phyloP scores from a whole-genome alignment of 179 eudicot genomes.

The Corrigiola litoralis region DNA sequence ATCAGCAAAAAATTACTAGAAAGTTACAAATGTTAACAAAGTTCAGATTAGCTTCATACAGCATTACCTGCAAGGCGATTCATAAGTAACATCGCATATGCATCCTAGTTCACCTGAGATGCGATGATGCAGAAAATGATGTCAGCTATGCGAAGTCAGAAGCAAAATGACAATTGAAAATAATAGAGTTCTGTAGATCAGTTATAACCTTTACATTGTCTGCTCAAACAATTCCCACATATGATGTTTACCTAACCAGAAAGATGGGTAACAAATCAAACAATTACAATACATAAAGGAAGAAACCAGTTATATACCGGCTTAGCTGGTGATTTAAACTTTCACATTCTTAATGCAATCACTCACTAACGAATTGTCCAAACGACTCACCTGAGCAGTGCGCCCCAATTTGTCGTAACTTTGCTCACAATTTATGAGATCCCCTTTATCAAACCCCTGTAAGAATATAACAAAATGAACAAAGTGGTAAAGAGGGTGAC shows the following conservation, averaged over 20 bases:
- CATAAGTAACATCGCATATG: slow-evolving; percentile 74
- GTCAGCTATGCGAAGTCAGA: slow-evolving; percentile 3
- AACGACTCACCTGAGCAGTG: slow-evolving; percentile 69
- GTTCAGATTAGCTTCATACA: neutral
- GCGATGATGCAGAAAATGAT: neutral
- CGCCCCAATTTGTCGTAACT: slow-evolving; percentile 84
- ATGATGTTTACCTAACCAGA: slow-evolving; percentile 59
- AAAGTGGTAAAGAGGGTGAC: neutral
- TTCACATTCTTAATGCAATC: neutral
- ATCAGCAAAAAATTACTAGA: too few relatives aligned
- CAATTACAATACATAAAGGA: neutral
- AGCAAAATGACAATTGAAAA: neutral
- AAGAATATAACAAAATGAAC: neutral
- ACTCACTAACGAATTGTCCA: neutral
- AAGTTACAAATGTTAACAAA: too few relatives aligned
- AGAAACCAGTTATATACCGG: neutral
- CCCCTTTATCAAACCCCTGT: slow-evolving; percentile 69
- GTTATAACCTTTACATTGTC: slow-evolving; percentile 64
- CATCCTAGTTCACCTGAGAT: slow-evolving; percentile 76
- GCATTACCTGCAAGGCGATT: slow-evolving; percentile 79
- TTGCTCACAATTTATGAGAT: slow-evolving; percentile 67
- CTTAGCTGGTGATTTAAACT: neutral
- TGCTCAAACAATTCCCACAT: slow-evolving; percentile 72
- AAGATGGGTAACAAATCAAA: neutral
- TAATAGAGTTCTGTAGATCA: neutral